Percentiles rank a stretch among this genome's conserved stretches.
phyloP scores from a whole-genome alignment of 129 eudicot genomes.

The Lactuca saligna region DNA sequence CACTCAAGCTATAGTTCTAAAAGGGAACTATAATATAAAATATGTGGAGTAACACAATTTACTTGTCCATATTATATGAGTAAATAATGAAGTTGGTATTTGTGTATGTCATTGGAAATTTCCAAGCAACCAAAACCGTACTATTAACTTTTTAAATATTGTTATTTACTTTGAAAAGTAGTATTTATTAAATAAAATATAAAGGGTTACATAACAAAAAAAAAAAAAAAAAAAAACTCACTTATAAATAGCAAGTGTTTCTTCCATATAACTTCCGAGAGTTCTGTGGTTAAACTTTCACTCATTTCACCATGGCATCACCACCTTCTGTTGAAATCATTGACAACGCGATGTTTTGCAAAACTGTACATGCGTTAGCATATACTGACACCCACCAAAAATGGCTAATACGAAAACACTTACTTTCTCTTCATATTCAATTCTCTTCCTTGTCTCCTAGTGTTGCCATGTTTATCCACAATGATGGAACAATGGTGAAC shows the following conservation, averaged over 20 bases:
- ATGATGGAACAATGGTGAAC: slow-evolving; percentile 49
- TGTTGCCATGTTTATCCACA: slow-evolving; percentile 36
- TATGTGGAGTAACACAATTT: neutral
- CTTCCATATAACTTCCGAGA: neutral
- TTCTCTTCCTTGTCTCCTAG: slow-evolving; percentile 45
- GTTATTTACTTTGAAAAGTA: slow-evolving; percentile 27
- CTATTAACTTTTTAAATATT: slow-evolving; percentile 17
- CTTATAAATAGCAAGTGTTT: slow-evolving; percentile 7
- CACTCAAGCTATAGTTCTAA: neutral
- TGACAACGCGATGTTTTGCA: slow-evolving; percentile 55
- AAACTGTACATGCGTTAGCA: slow-evolving; percentile 33
- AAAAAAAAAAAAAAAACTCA: neutral
- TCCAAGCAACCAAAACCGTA: slow-evolving; percentile 24
- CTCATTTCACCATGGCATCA: slow-evolving; percentile 36
- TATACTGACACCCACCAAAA: slow-evolving; percentile 62
- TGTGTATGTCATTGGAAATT: slow-evolving; percentile 23
- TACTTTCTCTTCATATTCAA: slow-evolving; percentile 44
- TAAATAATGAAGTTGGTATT: slow-evolving; percentile 28
- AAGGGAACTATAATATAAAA: neutral
- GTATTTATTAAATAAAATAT: slow-evolving; percentile 17
- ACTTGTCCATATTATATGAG: neutral
- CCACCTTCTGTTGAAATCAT: slow-evolving; percentile 45
- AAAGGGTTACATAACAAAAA: neutral
- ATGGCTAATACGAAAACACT: slow-evolving; percentile 62
- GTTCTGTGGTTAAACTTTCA: neutral